Base-by-base conservation (phyloP, 2,329 filamentous ascomycete species). In the Cytospora piceicola region DNA sequence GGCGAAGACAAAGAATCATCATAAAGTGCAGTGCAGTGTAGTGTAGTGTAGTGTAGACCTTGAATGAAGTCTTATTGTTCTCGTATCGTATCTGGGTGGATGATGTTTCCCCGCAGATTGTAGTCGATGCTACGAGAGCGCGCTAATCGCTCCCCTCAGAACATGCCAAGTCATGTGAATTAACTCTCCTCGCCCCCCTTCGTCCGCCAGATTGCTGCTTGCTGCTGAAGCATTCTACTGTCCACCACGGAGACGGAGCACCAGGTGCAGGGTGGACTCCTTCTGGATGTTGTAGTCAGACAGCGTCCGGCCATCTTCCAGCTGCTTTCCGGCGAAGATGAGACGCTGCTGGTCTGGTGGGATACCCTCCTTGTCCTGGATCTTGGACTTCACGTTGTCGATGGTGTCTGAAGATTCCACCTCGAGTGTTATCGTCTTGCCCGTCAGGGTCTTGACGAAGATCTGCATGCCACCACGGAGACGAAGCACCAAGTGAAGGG, bases 211-310 rank as follows among this genome's bases (percentile, higher is more conserved):
- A 29, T 15, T 36, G 34, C 34, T 36, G 30, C 30, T 20, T n/a
- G 6, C 11, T 12, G 34, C 29, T 17, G 24, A 20, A 61, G 58
- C 65, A 66, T 68, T 67, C 73, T 81, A 83, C 74, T 82, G 80
- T 68, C 88, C 88, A 80, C 88, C 88, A 81, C 88, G 88, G 30
- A 91, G 85, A 78, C 88, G 87, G 63, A 91, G 85, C 58, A 91
- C 88, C 72, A 91, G 77, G 77, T 91, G 89, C 15, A 91, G 83
- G 1, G 89, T 91, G 6, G 86, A 89, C 75, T 91, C 89, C 79
- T 91, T 91, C 79, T 95, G 92, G 69, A 94, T 94, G 80, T 94
- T 94, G 85, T 94, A 94, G 75, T 93, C 91, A n/a, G 87, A 89
- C n/a, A 94, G 80, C 2, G 91, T 93, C 30, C 90, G 88, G 64